These are phyloP conservation scores for Tolypocladium cylindrosporum DNA, from an alignment of 2,329 filamentous ascomycete species.

Conservation along the genomic window DNA sequence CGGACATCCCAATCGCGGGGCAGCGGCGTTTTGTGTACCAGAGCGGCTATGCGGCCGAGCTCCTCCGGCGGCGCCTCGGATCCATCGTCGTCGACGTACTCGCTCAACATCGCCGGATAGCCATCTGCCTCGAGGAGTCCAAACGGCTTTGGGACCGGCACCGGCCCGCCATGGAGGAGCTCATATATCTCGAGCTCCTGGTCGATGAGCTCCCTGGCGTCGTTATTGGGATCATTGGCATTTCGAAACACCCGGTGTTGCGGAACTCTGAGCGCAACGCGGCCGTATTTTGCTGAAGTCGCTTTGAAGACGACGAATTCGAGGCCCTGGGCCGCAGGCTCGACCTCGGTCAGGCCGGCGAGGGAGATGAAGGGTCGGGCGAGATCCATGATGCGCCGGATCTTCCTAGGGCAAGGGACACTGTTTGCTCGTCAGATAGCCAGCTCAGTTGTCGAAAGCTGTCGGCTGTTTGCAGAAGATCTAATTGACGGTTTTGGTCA, in stretches of 20 bases:
- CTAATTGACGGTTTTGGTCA: background rate
- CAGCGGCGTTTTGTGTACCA: conserved; percentile 4
- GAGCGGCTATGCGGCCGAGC: conserved; percentile 6
- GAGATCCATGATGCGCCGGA: conserved; percentile 1
- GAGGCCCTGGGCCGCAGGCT: conserved; percentile 4
- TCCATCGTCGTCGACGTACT: conserved; percentile 5
- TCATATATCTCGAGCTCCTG: conserved; percentile 7
- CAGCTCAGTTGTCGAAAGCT: background rate
- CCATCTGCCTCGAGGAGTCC: conserved; percentile 4
- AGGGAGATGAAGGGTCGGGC: conserved; percentile 3
- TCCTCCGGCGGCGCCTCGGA: conserved; percentile 1
- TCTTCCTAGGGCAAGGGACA: background rate
- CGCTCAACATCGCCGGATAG: conserved; percentile 9
- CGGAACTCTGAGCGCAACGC: conserved; percentile 7
- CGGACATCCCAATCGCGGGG: conserved; percentile 2
- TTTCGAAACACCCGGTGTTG: conserved; percentile 6
- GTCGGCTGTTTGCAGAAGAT: background rate
- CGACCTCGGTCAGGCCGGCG: conserved; percentile 4
- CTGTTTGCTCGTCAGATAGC: background rate
- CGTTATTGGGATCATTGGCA: conserved; percentile 7
- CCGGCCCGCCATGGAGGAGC: conserved; percentile 2
- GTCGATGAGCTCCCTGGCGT: conserved; percentile 5
- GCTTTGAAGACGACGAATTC: conserved; percentile 8
- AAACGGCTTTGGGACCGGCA: conserved; percentile 3
- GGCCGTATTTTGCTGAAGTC: background rate